phyloP scores from a whole-genome alignment of 2,329 filamentous ascomycete genomes.

The Neofusicoccum kwambonambiense region DNA sequence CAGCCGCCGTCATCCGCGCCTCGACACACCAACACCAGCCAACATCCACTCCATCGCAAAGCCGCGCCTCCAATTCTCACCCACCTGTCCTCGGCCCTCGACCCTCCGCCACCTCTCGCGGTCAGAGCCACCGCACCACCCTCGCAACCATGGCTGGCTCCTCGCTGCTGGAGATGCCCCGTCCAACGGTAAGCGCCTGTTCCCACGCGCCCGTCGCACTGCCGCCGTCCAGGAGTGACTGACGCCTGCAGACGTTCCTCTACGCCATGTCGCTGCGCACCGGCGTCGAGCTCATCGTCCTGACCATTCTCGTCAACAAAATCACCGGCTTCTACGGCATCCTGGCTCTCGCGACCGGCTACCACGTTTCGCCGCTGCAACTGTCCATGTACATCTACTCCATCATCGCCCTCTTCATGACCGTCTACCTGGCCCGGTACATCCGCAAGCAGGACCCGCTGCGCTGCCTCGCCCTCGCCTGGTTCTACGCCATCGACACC shows the following conservation, averaged over 20 bases:
- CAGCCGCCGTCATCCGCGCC: slow-evolving; percentile 13
- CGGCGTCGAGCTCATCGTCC: slow-evolving; percentile 78
- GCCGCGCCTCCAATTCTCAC: slow-evolving; percentile 1
- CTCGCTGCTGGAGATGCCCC: slow-evolving; percentile 34
- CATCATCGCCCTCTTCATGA: slow-evolving; percentile 65
- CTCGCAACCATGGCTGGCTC: slow-evolving; percentile 20
- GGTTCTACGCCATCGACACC: slow-evolving; percentile 81
- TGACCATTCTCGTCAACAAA: slow-evolving; percentile 87
- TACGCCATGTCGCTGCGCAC: slow-evolving; percentile 83
- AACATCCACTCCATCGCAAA: background rate
- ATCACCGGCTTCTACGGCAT: slow-evolving; percentile 87
- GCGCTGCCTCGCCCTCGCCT: slow-evolving; percentile 77
- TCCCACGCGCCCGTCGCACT: slow-evolving; percentile 15
- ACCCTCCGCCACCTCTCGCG: background rate
- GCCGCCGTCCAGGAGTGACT: slow-evolving; percentile 22
- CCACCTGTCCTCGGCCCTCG: background rate
- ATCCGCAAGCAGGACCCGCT: slow-evolving; percentile 77
- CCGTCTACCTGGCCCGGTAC: slow-evolving; percentile 71
- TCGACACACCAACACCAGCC: background rate
- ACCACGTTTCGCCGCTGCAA: slow-evolving; percentile 76
- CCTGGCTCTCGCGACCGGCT: slow-evolving; percentile 84
- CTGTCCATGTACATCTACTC: slow-evolving; percentile 92
- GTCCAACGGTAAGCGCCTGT: slow-evolving; percentile 34
- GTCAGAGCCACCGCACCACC: background rate
- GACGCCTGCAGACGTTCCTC: slow-evolving; percentile 67